Conservation (phyloP, 1,284 basidiomycete species). For the Peniophora sp. region DNA sequence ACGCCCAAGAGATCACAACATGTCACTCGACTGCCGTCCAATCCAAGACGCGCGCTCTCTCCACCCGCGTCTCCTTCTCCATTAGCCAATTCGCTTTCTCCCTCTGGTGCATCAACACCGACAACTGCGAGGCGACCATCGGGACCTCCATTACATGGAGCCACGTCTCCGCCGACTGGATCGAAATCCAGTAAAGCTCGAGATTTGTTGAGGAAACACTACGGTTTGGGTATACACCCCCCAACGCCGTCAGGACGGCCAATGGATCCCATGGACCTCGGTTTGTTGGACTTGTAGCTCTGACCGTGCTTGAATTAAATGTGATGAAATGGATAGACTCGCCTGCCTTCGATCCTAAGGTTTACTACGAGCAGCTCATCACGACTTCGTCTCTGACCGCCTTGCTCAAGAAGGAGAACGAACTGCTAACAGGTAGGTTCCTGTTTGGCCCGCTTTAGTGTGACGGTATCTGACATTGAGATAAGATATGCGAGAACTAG, state of each 20-base stretch:
- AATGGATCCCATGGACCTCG: slow-evolving; percentile 75
- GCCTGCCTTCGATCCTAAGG: slow-evolving; percentile 70
- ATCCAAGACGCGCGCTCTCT: background rate
- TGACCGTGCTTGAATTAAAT: background rate
- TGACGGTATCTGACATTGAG: slow-evolving; percentile 2
- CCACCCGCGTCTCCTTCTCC: background rate
- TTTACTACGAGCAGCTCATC: slow-evolving; percentile 79
- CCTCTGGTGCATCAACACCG: background rate
- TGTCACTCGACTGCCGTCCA: too few relatives aligned
- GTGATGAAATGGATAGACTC: slow-evolving; percentile 45
- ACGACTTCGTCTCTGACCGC: slow-evolving; percentile 68
- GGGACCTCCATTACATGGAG: slow-evolving; percentile 6
- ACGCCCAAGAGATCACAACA: background rate
- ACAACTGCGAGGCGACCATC: slow-evolving; percentile 5
- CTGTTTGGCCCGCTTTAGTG: background rate
- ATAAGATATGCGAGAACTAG: slow-evolving; percentile 85
- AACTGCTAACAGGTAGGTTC: slow-evolving; percentile 65
- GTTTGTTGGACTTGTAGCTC: slow-evolving; percentile 25
- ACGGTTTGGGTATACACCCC: slow-evolving; percentile 68
- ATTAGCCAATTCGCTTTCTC: background rate
- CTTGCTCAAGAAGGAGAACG: slow-evolving; percentile 71
- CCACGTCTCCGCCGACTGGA: slow-evolving; percentile 7
- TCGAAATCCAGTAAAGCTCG: slow-evolving; percentile 63
- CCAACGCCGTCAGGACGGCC: slow-evolving; percentile 49
- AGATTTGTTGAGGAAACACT: slow-evolving; percentile 75